Conservation (phyloP, 176 grass and related monocot genomes). For the Raddia distichophylla region DNA sequence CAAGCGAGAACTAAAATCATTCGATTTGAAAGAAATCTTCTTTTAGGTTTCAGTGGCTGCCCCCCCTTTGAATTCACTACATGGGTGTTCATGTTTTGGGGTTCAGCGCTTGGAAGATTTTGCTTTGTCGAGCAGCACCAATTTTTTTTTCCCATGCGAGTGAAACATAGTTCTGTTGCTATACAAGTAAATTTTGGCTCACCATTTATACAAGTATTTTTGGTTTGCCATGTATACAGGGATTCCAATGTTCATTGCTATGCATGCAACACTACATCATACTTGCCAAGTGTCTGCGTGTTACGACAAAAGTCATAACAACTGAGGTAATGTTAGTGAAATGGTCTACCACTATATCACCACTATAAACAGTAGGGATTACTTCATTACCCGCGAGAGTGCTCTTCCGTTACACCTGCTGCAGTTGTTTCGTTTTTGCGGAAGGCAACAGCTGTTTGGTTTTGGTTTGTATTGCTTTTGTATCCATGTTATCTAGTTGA, state of each 20-base stretch:
- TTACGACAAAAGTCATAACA: too few relatives aligned
- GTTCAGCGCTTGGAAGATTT: constrained; percentile 15
- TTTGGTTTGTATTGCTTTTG: too few relatives aligned
- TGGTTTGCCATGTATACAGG: background rate
- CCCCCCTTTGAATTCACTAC: constrained; percentile 20
- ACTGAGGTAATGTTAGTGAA: too few relatives aligned
- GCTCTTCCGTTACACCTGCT: too few relatives aligned
- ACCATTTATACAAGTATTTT: background rate
- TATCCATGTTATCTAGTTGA: too few relatives aligned
- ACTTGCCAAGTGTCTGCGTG: too few relatives aligned
- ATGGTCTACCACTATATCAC: too few relatives aligned
- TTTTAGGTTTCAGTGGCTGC: constrained; percentile 34
- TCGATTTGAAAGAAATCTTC: constrained; percentile 33
- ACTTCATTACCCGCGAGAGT: too few relatives aligned
- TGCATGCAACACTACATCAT: background rate
- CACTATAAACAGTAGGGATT: too few relatives aligned
- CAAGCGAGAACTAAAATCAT: constrained; percentile 36
- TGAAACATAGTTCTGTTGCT: constrained; percentile 36
- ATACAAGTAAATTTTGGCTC: background rate
- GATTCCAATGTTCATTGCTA: background rate
- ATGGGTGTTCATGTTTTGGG: constrained; percentile 43
- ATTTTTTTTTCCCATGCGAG: constrained; percentile 20
- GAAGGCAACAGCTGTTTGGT: too few relatives aligned
- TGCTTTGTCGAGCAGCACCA: constrained; percentile 39
- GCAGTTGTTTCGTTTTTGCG: too few relatives aligned